Evolutionary conservation across 352 stramenopile species (phyloP).

Genomic region (Blastocystis sp.): DNA sequence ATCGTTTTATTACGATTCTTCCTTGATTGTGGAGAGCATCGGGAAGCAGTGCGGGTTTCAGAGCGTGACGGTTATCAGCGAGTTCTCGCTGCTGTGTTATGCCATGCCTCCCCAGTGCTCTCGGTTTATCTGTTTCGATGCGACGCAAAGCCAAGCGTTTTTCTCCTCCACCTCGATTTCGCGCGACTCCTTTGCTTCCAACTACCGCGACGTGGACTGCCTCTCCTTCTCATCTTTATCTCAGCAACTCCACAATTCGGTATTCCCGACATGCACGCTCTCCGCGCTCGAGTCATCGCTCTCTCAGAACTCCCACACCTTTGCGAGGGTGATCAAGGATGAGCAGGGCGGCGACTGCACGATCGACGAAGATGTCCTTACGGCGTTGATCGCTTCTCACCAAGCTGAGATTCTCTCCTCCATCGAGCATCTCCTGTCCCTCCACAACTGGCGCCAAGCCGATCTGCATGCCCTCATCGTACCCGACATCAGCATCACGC

Average conservation of each 20-base stretch:
- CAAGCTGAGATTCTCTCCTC: background rate
- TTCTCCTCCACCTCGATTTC: background rate
- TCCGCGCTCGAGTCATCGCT: background rate
- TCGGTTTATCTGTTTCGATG: background rate
- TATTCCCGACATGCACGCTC: background rate
- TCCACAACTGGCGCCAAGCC: background rate
- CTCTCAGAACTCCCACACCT: background rate
- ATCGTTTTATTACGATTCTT: slow-evolving; percentile 11
- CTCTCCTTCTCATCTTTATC: background rate
- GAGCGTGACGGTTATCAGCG: background rate
- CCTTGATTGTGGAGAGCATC: slow-evolving; percentile 4
- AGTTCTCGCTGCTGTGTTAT: slow-evolving; percentile 5
- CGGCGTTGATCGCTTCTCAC: background rate
- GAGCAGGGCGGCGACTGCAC: background rate
- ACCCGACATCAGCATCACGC: background rate
- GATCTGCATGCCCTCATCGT: background rate
- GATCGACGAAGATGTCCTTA: background rate
- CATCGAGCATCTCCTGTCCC: background rate
- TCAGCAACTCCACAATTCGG: background rate
- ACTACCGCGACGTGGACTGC: background rate
- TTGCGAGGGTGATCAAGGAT: background rate
- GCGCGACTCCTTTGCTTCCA: background rate
- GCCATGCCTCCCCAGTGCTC: background rate
- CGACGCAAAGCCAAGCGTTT: background rate
- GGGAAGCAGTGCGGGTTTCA: slow-evolving; percentile 7